Percentiles rank a stretch among this genome's conserved stretches.
Conservation (phyloP, 2,329 filamentous ascomycete genomes). For the Pezicula neosporulosa region DNA sequence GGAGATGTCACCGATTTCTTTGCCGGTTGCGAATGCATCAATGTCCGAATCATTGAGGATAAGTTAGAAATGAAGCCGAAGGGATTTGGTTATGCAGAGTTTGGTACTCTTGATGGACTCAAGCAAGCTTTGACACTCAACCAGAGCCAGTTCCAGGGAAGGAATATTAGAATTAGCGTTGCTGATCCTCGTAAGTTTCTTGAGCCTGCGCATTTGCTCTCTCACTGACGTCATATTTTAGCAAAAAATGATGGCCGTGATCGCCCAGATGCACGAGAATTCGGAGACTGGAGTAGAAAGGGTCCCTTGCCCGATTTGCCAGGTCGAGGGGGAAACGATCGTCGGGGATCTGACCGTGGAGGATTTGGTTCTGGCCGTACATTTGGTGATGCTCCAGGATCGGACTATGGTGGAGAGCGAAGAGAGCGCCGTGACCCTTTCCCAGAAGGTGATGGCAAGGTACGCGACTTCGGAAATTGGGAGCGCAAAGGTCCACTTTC, state of each 20-base stretch:
- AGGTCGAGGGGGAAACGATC: conserved; percentile 41
- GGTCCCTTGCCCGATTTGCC: conserved; percentile 80
- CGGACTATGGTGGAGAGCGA: conserved; percentile 56
- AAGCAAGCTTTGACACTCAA: conserved; percentile 87
- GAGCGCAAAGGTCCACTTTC: conserved; percentile 91
- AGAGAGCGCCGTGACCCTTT: conserved; percentile 68
- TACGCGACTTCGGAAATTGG: conserved; percentile 85
- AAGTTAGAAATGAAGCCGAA: conserved; percentile 91
- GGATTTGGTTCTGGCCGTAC: conserved; percentile 38
- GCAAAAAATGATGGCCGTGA: conserved; percentile 71
- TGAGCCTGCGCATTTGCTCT: conserved; percentile 23
- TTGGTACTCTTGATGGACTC: conserved; percentile 79
- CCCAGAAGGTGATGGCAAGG: conserved; percentile 67
- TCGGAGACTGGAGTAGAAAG: conserved; percentile 89
- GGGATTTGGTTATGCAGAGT: conserved; percentile 98
- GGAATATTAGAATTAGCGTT: conserved; percentile 89
- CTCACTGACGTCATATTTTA: conserved; percentile 33
- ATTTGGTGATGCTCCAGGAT: conserved; percentile 36
- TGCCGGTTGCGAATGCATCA: conserved; percentile 77
- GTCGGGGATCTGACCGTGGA: conserved; percentile 50
- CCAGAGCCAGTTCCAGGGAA: conserved; percentile 78
- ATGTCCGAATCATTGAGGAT: conserved; percentile 94
- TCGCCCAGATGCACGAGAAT: conserved; percentile 68
- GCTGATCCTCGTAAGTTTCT: conserved; percentile 87
- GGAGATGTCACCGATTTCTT: conserved; percentile 86